Base-by-base conservation (phyloP, 1,284 basidiomycete species). In the Microbotryomycetes sp. region DNA sequence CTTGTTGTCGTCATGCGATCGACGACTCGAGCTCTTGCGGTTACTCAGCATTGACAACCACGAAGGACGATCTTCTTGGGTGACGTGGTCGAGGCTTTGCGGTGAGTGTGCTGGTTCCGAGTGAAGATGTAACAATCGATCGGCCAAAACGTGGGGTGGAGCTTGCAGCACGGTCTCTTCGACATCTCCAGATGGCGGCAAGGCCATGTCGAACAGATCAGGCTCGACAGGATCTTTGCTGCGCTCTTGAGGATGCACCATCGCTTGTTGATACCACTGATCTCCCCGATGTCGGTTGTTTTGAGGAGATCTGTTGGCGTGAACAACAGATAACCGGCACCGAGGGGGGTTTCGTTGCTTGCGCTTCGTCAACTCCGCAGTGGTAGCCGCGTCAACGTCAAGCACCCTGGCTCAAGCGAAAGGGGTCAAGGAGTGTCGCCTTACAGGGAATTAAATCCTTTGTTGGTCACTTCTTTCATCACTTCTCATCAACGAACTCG, bases 91-190 rank as follows among this genome's bases (percentile, higher is more conserved):
- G n/a, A n/a, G n/a, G n/a, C n/a, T n/a, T n/a, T n/a, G n/a, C n/a
- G n/a, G n/a, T n/a, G n/a, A n/a, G n/a, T n/a, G n/a, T n/a, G n/a
- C n/a, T 42, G 36, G 36, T 42, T 42, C n/a, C n/a, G n/a, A n/a
- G 36, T 48, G 30, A 12, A 36, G 58, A 29, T 57, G 58, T 16
- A 60, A 30, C 19, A 65, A 42, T 19, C 9, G 1, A 19, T 65
- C 51, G 4, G 58, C 30, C 32, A 65, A 48, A 30, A 52, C 36
- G 19, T 32, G n/a, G 14, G 64, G 64, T 1, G 45, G 36, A 9
- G 36, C 19, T 19, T 42, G 12, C 12, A 12, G 19, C 36, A 42
- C 36, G 36, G 36, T 19, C 19, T 42, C 36, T 19, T 42, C 36
- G 12, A 19, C 19, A 42, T 42, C 19, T 9, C 12, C 36, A 19